Base-by-base conservation (phyloP, 2,329 filamentous ascomycete genomes). In the Teratosphaeria viscida region DNA sequence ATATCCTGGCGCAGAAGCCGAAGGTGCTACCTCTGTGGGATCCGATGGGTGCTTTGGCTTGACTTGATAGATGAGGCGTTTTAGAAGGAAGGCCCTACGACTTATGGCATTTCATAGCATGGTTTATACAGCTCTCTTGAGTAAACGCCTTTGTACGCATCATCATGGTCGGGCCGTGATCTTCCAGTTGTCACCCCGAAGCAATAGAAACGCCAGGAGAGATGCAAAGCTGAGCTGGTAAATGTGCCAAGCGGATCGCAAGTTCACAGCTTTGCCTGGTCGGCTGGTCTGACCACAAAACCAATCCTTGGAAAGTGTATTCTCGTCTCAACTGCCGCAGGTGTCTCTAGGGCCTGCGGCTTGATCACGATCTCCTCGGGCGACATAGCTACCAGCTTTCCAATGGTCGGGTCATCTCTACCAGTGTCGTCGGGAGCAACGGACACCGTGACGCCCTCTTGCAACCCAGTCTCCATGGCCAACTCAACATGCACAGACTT, bases 1-100 rank as follows among this genome's bases (percentile, higher is more conserved):
- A 90, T 67, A 83, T 94, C 27, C 73, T 92, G 57, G 81, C 84
- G 64, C 82, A 87, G 76, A 79, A 89, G 68, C 83, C 90, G 0
- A 81, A 86, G 62, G 82, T 89, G 58, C 74, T 92, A 61, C 87
- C 87, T 1, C 75, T 73, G 12, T 75, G 72, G 72, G 74, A 76
- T 65, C 74, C 74, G 1, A 74, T 76, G 71, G 74, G 74, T 53
- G 72, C 72, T 32, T 62, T 74, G 59, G 72, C 72, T 58, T 74
- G 53, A 54, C 1, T 32, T 54, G n/a, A 32, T 52, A 55, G 57
- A 26, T 10, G 37, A 43, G 37, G 37, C 37, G 37, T 43, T 37
- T 27, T 29, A 54, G 26, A 32, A n/a, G n/a, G 2, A 10, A 19
- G 43, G 43, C 16, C 23, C 29, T 23, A 35, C 35, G 54, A 37